phyloP scores from a whole-genome alignment of 164 flowering plant genomes.

The Tetracentron sinense region DNA sequence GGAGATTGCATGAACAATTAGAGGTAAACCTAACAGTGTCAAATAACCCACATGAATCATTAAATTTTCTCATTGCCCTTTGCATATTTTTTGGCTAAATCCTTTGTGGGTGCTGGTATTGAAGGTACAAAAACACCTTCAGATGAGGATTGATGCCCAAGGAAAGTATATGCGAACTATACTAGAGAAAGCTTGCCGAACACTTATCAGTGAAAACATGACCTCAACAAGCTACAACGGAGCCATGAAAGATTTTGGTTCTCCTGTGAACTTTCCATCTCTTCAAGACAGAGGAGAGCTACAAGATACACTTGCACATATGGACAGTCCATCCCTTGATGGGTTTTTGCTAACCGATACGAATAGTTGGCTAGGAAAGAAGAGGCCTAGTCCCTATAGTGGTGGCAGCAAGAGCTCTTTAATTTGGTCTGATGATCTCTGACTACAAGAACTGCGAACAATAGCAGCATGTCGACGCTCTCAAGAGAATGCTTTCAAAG shows the following conservation, averaged over 20 bases:
- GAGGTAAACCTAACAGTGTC: conserved; percentile 62
- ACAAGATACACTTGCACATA: conserved; percentile 62
- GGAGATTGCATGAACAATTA: conserved; percentile 94
- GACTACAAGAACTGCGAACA: conserved; percentile 57
- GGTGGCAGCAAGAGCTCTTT: conserved; percentile 49
- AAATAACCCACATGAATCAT: no score
- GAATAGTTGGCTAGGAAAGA: conserved; percentile 42
- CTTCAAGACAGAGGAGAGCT: no score
- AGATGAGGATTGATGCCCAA: conserved; percentile 92
- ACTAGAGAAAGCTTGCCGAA: conserved; percentile 91
- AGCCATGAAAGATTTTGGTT: conserved; percentile 43
- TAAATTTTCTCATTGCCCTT: background rate
- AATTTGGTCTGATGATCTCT: conserved; percentile 59
- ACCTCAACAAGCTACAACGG: conserved; percentile 38
- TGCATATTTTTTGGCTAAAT: background rate
- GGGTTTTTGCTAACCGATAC: conserved; percentile 32
- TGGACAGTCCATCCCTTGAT: conserved; percentile 40
- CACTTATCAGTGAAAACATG: conserved; percentile 67
- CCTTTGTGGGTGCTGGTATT: background rate
- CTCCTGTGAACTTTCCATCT: conserved; percentile 56
- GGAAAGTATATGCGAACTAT: conserved; percentile 97
- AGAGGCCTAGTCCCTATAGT: conserved; percentile 47
- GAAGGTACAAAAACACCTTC: conserved; percentile 94
- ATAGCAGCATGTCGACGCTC: conserved; percentile 37
- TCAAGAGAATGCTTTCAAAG: conserved; percentile 41